These are phyloP conservation scores for Camellia oleifera DNA, from an alignment of 179 eudicot genomes.

Conservation along the genomic window DNA sequence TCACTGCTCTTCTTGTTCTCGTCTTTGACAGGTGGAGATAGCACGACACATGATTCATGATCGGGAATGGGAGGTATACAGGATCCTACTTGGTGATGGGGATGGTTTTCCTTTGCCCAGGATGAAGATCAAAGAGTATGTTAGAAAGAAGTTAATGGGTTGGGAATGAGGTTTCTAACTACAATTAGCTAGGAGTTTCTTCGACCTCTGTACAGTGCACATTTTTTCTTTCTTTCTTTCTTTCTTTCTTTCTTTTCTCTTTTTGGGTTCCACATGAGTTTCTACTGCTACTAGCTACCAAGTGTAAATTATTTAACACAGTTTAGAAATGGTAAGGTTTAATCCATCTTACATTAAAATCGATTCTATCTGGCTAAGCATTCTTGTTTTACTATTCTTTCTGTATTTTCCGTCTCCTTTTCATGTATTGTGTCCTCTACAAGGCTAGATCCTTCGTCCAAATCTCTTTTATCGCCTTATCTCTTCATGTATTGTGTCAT, in stretches of 20 bases:
- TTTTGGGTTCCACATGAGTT: not conserved
- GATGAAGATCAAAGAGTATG: slow-evolving; percentile 45
- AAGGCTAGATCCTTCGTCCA: too few species aligned
- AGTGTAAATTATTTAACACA: slow-evolving; percentile 9
- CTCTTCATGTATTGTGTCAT: too few species aligned
- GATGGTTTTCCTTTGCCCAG: slow-evolving; percentile 44
- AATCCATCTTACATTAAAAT: not conserved
- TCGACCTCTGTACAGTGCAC: slow-evolving; percentile 14
- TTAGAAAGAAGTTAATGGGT: slow-evolving; percentile 27
- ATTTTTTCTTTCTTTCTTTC: not conserved
- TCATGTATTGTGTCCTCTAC: too few species aligned
- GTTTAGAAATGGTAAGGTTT: not conserved
- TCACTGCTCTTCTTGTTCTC: not conserved
- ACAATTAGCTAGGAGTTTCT: not conserved
- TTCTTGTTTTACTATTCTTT: too few species aligned
- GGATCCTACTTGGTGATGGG: slow-evolving; percentile 67
- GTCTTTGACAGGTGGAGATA: slow-evolving; percentile 59
- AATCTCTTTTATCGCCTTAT: too few species aligned
- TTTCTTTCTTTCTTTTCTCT: not conserved
- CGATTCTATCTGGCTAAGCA: too few species aligned
- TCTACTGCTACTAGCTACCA: not conserved
- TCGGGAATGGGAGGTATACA: slow-evolving; percentile 82
- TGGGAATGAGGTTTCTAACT: slow-evolving; percentile 18
- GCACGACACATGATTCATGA: slow-evolving; percentile 67
- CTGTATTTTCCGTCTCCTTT: too few species aligned